Base-by-base conservation (phyloP, 495 filamentous ascomycete species). In the Endocarpon pusillum region DNA sequence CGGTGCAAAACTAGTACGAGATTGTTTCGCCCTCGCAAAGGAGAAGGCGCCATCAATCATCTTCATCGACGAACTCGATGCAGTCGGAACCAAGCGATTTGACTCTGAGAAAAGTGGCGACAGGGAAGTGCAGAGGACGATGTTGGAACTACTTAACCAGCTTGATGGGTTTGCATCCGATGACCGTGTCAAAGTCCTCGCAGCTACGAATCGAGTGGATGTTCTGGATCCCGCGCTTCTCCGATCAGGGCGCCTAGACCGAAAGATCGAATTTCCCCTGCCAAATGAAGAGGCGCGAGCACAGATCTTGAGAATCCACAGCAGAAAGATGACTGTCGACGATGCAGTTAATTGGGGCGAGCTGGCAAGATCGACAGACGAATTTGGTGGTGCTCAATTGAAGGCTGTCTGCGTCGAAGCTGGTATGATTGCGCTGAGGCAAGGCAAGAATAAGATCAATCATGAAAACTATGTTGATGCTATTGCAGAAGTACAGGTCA, bases 401-500 rank as follows among this genome's bases (percentile, higher is more conserved):
- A 99, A 99, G 65, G 89, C 89, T 28, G 89, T 99, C 19, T 99
- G 89, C 53, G 89, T 99, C 24, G 89, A 99, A 57, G 89, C 89
- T 19, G 89, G 89, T 53, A 99, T 99, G 89, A 99, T 99, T 60
- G 89, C 89, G 14, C 62, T 99, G 43, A 70, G 89, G 36, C 80
- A 76, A 57, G 89, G 89, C 20, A 78, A 81, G 67, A 80, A 69
- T 54, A 93, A 94, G 71, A 82, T 99, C 42, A 76, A 77, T 37
- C 89, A 99, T 46, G 89, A 99, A 65, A 85, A 99, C 59, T 99
- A 96, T 54, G 89, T 99, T 17, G 89, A 99, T 69, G 89, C 89
- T 33, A 96, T 99, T 49, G 66, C 82, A 15, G 89, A 99, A 54
- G 89, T 97, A 44, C 83, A 93, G 55, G 75, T 83, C 32, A 96